Evolutionary conservation across 1,139 yeast genomes (phyloP).

Genomic region (Sugiyamaella japonica): DNA sequence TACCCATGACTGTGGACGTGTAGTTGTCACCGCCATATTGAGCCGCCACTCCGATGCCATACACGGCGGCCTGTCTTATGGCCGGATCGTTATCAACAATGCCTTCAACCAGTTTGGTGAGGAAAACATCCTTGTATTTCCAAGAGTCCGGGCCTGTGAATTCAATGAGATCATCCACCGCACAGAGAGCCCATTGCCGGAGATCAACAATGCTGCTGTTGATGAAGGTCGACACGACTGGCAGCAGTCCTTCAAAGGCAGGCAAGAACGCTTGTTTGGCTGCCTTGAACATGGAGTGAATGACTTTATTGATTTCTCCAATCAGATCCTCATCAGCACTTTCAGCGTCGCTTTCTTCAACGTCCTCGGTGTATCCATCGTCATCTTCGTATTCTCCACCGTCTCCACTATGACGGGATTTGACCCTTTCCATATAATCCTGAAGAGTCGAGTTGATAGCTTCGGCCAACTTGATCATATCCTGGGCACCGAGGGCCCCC

Average conservation of each 20-base stretch:
- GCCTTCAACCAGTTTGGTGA: slow-evolving; percentile 62
- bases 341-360: slow-evolving; percentile 74
- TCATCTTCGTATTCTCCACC: slow-evolving; percentile 58
- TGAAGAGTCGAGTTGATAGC: slow-evolving; percentile 62
- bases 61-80: slow-evolving; percentile 85
- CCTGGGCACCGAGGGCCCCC: slow-evolving; percentile 56
- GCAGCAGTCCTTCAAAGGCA: slow-evolving; percentile 53
- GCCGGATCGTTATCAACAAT: slow-evolving; percentile 59
- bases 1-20: slow-evolving; percentile 61
- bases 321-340: slow-evolving; percentile 86
- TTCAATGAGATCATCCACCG: slow-evolving; percentile 78
- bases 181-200: slow-evolving; percentile 76
- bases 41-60: slow-evolving; percentile 83
- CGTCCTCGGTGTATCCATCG: slow-evolving; percentile 65
- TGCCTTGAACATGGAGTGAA: slow-evolving; percentile 72
- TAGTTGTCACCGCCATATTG: slow-evolving; percentile 70
- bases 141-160: slow-evolving; percentile 70
- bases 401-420: slow-evolving; percentile 67
- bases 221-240: slow-evolving; percentile 37
- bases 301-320: slow-evolving; percentile 79
- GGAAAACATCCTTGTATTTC: slow-evolving; percentile 62
- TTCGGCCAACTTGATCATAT: slow-evolving; percentile 57
- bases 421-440: slow-evolving; percentile 71
- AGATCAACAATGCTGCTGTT: slow-evolving; percentile 67
- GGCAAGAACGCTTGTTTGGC: slow-evolving; percentile 60